Base-by-base conservation (phyloP, 768 basidiomycete genomes). In the Lactarius sp. region DNA sequence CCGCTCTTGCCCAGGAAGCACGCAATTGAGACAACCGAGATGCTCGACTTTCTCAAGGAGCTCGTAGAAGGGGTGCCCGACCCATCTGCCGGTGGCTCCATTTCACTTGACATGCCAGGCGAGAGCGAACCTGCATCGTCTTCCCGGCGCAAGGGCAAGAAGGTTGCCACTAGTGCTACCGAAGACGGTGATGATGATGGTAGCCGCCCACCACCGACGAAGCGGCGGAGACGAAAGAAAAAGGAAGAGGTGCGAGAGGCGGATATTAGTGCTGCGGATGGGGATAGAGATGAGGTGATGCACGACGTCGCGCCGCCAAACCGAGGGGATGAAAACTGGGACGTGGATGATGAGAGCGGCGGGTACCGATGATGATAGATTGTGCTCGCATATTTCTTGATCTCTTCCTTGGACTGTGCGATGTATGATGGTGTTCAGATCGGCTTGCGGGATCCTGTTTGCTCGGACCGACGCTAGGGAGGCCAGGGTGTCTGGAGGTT, bases 1-100 rank as follows among this genome's bases (percentile, higher is more conserved):
- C 58, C 47, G 34, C 51, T 16, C 22, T 39, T 13, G 49, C 47
- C 7, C 16, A 98, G 95, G 67, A 98, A 98, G 80, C 91, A 94
- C 69, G 92, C 94, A 0, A 86, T 98, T 9, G 88, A 91, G 61
- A 87, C 85, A 16, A 89, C 86, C 12, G 87, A 93, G 67, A 90
- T 86, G 79, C 85, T 98, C 55, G 96, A 98, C 74, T 98, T 98
- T 75, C 82, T 98, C 37, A 90, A 92, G 72, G 94, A 97, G 72
- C 85, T 97, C 57, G 94, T 96, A 31, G 85, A 89, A 70, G 77
- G 79, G 41, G 85, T 96, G 6, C 88, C 92, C 1, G 94, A 98
- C 74, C 94, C 94, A 0, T 88, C 90, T 4, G 85, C 85, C n/a
- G 90, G 91, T 12, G 90, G 88, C 2, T 91, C 88, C 0, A 83